These are phyloP conservation scores for Nasturtium officinale DNA, from an alignment of 345 rosid genomes.

Conservation along the genomic window DNA sequence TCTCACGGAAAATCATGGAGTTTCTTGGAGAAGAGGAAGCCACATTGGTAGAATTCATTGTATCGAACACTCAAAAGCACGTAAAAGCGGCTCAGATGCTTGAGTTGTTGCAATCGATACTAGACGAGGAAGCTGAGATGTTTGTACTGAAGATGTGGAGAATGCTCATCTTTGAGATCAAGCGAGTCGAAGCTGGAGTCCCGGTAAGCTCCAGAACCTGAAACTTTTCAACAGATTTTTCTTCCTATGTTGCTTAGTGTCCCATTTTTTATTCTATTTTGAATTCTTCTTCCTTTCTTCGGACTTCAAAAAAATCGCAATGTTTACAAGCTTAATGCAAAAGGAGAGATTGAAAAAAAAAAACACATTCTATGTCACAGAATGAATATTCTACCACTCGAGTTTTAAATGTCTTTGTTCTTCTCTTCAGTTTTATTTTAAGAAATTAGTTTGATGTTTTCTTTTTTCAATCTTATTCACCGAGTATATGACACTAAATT, in stretches of 20 bases:
- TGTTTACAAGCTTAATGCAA: constrained; percentile 35
- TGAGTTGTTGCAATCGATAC: constrained; percentile 79
- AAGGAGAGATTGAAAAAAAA: constrained; percentile 2
- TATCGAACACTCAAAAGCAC: constrained; percentile 78
- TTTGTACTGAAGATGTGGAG: constrained; percentile 99
- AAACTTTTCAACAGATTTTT: constrained; percentile 21
- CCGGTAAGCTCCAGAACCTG: constrained; percentile 62
- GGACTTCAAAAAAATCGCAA: constrained; percentile 24
- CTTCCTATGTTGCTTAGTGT: constrained; percentile 12
- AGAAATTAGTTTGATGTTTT: not conserved
- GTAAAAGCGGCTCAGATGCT: constrained; percentile 90
- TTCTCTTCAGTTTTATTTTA: constrained; percentile 1
- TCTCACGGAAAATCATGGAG: constrained; percentile 93
- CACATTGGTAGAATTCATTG: constrained; percentile 84
- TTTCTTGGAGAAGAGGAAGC: constrained; percentile 95
- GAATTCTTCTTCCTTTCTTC: constrained; percentile 17
- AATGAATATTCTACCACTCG: constrained; percentile 17
- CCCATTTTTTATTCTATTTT: not conserved
- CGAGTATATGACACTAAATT: not conserved
- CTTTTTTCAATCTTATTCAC: not conserved
- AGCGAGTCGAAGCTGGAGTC: constrained; percentile 84
- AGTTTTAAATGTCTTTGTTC: constrained; percentile 14
- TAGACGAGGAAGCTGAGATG: constrained; percentile 98
- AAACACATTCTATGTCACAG: constrained; percentile 11
- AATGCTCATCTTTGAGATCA: constrained; percentile 95